These are phyloP conservation scores for Fereydounia khargensis DNA, from an alignment of 1,284 basidiomycete species.

Conservation along the genomic window DNA sequence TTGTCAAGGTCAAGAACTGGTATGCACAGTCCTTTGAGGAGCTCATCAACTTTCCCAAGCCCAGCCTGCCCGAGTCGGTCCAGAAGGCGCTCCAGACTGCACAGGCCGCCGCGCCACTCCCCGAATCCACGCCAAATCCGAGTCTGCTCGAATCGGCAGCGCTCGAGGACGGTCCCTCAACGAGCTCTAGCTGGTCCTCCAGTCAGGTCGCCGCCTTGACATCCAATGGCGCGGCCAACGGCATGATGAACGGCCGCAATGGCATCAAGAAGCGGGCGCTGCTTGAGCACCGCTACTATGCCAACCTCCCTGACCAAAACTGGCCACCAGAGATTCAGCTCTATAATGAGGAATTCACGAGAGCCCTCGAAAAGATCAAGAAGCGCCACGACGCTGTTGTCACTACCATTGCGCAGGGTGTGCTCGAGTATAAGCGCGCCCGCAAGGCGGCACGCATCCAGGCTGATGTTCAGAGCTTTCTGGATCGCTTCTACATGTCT, in stretches of 20 bases:
- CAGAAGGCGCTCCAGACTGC: slow-evolving; percentile 40
- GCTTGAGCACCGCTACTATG: slow-evolving; percentile 69
- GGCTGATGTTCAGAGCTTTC: slow-evolving; percentile 87
- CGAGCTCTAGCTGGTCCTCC: slow-evolving; percentile 6
- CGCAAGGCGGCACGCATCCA: slow-evolving; percentile 63
- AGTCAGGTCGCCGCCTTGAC: slow-evolving; percentile 11
- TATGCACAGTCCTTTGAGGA: slow-evolving; percentile 93
- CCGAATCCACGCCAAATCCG: slow-evolving; percentile 49
- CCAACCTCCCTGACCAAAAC: slow-evolving; percentile 65
- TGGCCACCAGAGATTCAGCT: slow-evolving; percentile 93
- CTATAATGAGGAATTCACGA: slow-evolving; percentile 90
- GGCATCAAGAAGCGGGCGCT: slow-evolving; percentile 25
- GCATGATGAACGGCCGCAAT: slow-evolving; percentile 18
- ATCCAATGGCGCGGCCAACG: slow-evolving; percentile 10
- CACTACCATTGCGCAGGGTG: slow-evolving; percentile 82
- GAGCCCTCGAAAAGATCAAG: slow-evolving; percentile 84
- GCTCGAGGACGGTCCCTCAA: slow-evolving; percentile 34
- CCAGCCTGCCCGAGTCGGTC: slow-evolving; percentile 45
- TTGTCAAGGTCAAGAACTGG: slow-evolving; percentile 95
- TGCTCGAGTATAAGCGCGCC: slow-evolving; percentile 66
- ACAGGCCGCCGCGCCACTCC: slow-evolving; percentile 35
- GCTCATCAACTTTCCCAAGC: slow-evolving; percentile 53
- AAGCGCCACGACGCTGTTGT: slow-evolving; percentile 94
- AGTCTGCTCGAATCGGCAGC: slow-evolving; percentile 37
- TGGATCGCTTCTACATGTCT: slow-evolving; percentile 95